Conservation (phyloP, 441 rosid genomes). For the Manihot esculenta region DNA sequence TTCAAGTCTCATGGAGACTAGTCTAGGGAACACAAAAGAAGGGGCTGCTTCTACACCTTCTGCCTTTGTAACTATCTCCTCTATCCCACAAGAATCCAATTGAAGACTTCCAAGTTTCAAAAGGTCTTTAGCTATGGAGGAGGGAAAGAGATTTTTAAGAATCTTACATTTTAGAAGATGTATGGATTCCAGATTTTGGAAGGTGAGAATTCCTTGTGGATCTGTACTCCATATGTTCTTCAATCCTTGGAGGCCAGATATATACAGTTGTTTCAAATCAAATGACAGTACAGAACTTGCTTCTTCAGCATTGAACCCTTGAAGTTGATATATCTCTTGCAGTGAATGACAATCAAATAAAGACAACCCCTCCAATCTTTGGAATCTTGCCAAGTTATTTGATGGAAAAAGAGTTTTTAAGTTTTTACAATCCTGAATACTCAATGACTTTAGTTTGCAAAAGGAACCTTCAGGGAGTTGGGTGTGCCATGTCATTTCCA, state of each 20-base stretch:
- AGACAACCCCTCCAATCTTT: conserved; percentile 1
- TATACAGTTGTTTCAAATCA: background rate
- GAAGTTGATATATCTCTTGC: no score
- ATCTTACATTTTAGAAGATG: background rate
- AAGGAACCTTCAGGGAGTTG: background rate
- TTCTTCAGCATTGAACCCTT: background rate
- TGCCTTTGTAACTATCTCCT: conserved; percentile 21
- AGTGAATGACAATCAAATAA: conserved; percentile 1
- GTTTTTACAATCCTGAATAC: background rate
- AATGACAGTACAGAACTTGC: background rate
- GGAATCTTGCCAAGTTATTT: background rate
- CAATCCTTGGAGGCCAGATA: conserved; percentile 12
- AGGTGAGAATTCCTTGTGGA: conserved; percentile 21
- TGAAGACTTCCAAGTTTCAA: conserved; percentile 7
- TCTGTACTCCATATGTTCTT: conserved; percentile 27
- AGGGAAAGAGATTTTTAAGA: conserved; percentile 27
- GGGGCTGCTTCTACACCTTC: conserved; percentile 7
- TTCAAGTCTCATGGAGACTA: background rate
- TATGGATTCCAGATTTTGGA: conserved; percentile 14
- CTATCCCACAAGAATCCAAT: conserved; percentile 12
- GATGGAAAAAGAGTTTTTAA: conserved; percentile 10
- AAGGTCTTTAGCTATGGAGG: conserved; percentile 21
- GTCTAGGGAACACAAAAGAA: conserved; percentile 4
- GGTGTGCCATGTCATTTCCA: conserved; percentile 13
- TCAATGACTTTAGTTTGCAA: background rate